Evolutionary conservation across 495 filamentous ascomycete species (phyloP).

Genomic region (Penicillium lagena): DNA sequence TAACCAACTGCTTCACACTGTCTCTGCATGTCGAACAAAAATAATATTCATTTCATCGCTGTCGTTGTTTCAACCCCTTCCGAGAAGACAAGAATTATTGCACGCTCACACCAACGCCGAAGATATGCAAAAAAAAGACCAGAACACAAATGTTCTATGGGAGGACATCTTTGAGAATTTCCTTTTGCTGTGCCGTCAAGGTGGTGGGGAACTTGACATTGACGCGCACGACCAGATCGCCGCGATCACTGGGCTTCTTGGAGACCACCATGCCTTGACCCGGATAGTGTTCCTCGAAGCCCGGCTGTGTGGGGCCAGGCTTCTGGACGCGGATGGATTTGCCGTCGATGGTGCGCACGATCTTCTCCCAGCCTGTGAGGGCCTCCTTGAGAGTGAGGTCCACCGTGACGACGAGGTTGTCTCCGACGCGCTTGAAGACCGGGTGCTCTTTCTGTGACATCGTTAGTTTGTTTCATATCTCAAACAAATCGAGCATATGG

Average conservation of each 20-base stretch:
- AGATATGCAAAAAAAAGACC: slow-evolving; percentile 14
- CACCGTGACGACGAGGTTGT: slow-evolving; percentile 72
- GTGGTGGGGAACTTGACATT: slow-evolving; percentile 84
- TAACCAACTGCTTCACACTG: no score
- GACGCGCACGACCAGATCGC: slow-evolving; percentile 82
- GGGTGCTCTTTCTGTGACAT: slow-evolving; percentile 71
- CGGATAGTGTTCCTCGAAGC: slow-evolving; percentile 74
- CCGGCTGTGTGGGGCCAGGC: slow-evolving; percentile 77
- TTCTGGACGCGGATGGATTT: slow-evolving; percentile 71
- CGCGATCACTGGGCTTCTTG: slow-evolving; percentile 76
- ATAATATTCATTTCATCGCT: neutral
- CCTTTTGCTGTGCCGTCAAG: slow-evolving; percentile 70
- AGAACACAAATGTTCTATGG: slow-evolving; percentile 15
- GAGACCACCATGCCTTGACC: slow-evolving; percentile 84
- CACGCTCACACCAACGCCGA: slow-evolving; percentile 23
- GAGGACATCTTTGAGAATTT: slow-evolving; percentile 69
- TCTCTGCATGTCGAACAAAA: neutral
- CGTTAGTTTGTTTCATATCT: slow-evolving; percentile 11
- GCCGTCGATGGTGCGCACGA: slow-evolving; percentile 88
- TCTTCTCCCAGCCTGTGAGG: slow-evolving; percentile 89
- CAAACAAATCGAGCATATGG: neutral
- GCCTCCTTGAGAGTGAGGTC: slow-evolving; percentile 90
- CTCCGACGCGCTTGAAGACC: slow-evolving; percentile 74
- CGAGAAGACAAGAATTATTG: neutral
- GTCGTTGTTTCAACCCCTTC: slow-evolving; percentile 9